phyloP scores from a whole-genome alignment of 1,284 basidiomycete genomes.

The Agaricales sp. region DNA sequence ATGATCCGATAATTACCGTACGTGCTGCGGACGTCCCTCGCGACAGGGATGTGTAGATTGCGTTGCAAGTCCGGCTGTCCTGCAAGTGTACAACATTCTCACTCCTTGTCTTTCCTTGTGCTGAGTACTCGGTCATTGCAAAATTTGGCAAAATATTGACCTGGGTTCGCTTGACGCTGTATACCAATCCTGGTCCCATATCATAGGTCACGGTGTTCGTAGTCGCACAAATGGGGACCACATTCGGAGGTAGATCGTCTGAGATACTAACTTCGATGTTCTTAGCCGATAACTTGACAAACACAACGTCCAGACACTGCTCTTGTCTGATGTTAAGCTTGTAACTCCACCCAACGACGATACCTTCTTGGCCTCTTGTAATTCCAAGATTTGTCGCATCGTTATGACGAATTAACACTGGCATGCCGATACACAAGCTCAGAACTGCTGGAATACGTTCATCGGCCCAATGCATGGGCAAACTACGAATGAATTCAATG shows the following conservation, averaged over 20 bases:
- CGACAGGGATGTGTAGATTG: too few species aligned
- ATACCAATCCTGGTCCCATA: too few species aligned
- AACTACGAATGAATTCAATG: too few species aligned
- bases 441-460: constrained; percentile 20
- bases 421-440: constrained; percentile 26
- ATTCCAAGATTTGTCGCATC: constrained; percentile 26
- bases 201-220: constrained; percentile 11
- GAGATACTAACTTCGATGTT: constrained; percentile 20
- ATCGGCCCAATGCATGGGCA: too few species aligned
- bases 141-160: too few species aligned
- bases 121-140: too few species aligned
- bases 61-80: too few species aligned
- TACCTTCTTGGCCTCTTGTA: constrained; percentile 30
- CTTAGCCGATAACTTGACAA: constrained; percentile 23
- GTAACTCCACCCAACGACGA: constrained; percentile 22
- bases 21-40: too few species aligned
- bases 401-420: constrained; percentile 27
- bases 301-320: constrained; percentile 20
- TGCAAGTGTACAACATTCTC: too few species aligned
- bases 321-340: constrained; percentile 7
- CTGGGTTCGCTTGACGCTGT: too few species aligned
- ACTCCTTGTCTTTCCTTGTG: too few species aligned
- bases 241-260: constrained; percentile 23
- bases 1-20: too few species aligned
- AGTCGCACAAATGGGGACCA: constrained; percentile 21